These are phyloP conservation scores for Halteria grandinella DNA, from an alignment of 73 alveolate species.

Conservation along the genomic window DNA sequence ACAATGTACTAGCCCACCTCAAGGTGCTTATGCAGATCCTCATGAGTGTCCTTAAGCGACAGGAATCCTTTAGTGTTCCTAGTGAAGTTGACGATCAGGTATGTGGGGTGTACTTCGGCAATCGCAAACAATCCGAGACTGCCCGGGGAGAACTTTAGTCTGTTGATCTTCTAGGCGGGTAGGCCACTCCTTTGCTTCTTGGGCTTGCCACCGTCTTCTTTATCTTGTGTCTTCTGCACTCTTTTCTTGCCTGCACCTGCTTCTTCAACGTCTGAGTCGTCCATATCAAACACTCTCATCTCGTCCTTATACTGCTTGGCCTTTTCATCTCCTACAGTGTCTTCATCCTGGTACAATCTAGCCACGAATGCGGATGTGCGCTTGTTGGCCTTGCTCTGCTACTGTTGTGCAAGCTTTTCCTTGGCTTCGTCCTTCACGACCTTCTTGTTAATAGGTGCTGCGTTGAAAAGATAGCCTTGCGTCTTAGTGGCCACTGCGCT, in stretches of 20 bases:
- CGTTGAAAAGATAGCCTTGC: constrained; percentile 32
- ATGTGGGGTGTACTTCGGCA: constrained; percentile 23
- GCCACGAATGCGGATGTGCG: constrained; percentile 22
- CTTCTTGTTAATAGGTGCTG: constrained; percentile 45
- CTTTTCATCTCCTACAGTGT: constrained; percentile 29
- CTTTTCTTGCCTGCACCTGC: not conserved
- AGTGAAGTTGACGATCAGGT: constrained; percentile 55
- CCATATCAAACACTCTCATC: constrained; percentile 49
- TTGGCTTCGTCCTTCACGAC: constrained; percentile 37
- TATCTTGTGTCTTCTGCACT: not conserved
- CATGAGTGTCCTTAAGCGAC: constrained; percentile 17
- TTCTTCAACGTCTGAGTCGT: not conserved
- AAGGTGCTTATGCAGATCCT: constrained; percentile 1
- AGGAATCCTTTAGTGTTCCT: constrained; percentile 61
- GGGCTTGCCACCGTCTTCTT: not conserved
- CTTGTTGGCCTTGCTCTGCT: constrained; percentile 7
- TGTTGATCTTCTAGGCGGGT: constrained; percentile 5
- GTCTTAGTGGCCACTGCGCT: not conserved
- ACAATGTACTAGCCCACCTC: constrained; percentile 43
- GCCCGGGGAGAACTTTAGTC: constrained; percentile 17
- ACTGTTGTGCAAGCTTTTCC: constrained; percentile 6
- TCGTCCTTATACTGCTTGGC: no score
- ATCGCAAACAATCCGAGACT: constrained; percentile 19
- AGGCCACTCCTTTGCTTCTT: no score
- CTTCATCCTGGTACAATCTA: constrained; percentile 23